These are phyloP conservation scores for Podospora pseudocomata DNA, from an alignment of 495 filamentous ascomycete genomes.

Conservation along the genomic window DNA sequence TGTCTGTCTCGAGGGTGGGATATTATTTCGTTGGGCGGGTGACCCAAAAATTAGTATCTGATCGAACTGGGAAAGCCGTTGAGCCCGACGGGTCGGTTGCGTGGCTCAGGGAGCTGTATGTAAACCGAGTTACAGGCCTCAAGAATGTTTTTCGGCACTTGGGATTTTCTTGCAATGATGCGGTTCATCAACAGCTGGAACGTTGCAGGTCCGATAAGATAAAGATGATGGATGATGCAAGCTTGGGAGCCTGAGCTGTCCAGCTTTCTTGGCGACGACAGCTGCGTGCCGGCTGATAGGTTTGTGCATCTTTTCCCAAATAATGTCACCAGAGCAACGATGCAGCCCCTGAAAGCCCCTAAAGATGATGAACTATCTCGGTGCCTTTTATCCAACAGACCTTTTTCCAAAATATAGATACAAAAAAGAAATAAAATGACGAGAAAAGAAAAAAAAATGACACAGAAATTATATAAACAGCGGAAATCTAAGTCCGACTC, in stretches of 20 bases:
- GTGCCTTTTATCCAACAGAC: neutral
- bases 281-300: neutral
- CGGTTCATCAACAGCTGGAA: conserved; percentile 1
- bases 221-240: conserved; percentile 6
- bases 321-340: conserved; percentile 9
- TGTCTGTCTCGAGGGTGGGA: neutral
- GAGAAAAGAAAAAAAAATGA: neutral
- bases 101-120: neutral
- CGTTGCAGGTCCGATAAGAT: conserved; percentile 8
- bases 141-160: neutral
- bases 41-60: neutral
- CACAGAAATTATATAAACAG: neutral
- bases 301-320: neutral
- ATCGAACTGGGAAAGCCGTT: neutral
- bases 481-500: neutral
- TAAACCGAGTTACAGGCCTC: neutral
- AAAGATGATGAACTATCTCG: neutral
- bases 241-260: neutral
- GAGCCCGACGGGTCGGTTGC: neutral
- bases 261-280: neutral
- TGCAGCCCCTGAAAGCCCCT: conserved; percentile 5
- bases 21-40: neutral
- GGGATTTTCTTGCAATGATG: conserved; percentile 3
- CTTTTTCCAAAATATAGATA: neutral
- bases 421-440: neutral